A percentile compares a stretch with the other conserved stretches of the same genome.
Evolutionary conservation across 345 rosid genomes (phyloP).

Genomic region (Acer campestre): DNA sequence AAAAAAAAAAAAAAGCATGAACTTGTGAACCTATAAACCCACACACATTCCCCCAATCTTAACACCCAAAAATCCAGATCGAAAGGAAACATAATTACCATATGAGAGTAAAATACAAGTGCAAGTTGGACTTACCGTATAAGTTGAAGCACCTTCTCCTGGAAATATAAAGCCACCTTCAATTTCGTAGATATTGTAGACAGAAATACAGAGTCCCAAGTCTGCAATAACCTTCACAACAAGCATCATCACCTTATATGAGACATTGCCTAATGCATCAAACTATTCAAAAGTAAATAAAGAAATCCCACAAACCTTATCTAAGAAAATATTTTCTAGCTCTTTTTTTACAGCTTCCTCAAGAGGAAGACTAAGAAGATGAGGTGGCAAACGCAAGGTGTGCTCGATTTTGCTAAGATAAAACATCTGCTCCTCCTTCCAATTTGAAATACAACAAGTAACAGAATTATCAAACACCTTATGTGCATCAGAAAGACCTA

Average conservation of each 20-base stretch:
- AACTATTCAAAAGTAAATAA: neutral
- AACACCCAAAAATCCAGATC: no score
- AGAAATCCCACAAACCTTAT: slow-evolving; percentile 54
- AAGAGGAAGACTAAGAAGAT: slow-evolving; percentile 62
- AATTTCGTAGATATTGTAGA: slow-evolving; percentile 62
- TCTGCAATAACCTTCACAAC: slow-evolving; percentile 62
- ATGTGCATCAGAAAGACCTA: no score
- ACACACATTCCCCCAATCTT: no score
- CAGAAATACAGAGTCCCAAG: slow-evolving; percentile 75
- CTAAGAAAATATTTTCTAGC: slow-evolving; percentile 68
- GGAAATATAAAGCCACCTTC: slow-evolving; percentile 77
- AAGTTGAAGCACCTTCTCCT: slow-evolving; percentile 87
- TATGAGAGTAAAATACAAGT: neutral
- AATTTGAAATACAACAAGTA: neutral
- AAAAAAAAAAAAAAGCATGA: neutral
- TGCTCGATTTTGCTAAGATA: slow-evolving; percentile 76
- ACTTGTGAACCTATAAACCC: neutral
- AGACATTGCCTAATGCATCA: neutral
- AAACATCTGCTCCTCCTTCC: slow-evolving; percentile 48
- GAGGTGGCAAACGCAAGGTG: slow-evolving; percentile 75
- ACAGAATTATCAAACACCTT: neutral
- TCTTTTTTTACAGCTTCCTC: slow-evolving; percentile 65
- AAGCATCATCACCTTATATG: slow-evolving; percentile 13
- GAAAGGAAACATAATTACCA: neutral
- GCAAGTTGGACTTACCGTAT: slow-evolving; percentile 45